phyloP scores from a whole-genome alignment of 345 rosid species.

The Lepidium africanum region DNA sequence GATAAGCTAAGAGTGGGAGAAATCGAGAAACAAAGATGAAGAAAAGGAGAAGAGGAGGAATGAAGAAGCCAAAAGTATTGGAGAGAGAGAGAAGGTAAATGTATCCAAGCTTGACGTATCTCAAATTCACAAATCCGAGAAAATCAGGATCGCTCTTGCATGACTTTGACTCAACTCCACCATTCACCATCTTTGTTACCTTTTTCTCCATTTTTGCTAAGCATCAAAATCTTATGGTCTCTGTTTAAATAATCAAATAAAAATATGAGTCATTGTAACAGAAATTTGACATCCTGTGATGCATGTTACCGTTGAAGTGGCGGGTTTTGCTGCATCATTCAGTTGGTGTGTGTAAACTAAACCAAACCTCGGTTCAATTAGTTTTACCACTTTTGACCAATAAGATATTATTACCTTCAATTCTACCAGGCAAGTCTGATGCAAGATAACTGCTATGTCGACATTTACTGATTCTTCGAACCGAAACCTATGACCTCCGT shows the following conservation, averaged over 20 bases:
- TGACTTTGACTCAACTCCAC: constrained; percentile 40
- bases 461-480: neutral
- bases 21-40: constrained; percentile 27
- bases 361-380: constrained; percentile 10
- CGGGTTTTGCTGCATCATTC: constrained; percentile 24
- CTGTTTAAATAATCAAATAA: constrained; percentile 3
- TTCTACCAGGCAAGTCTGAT: neutral
- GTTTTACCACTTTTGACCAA: neutral
- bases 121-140: constrained; percentile 46
- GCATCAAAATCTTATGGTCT: constrained; percentile 10
- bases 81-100: constrained; percentile 45
- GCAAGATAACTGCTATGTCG: neutral
- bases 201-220: constrained; percentile 28
- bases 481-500: neutral
- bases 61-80: constrained; percentile 19
- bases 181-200: constrained; percentile 47
- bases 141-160: constrained; percentile 41
- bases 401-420: neutral
- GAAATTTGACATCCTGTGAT: constrained; percentile 27
- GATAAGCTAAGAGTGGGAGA: constrained; percentile 26
- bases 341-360: constrained; percentile 11
- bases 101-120: constrained; percentile 56
- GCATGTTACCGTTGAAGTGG: constrained; percentile 29
- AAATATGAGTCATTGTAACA: constrained; percentile 15
- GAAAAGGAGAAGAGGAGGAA: constrained; percentile 30